Conservation (phyloP, 78 protist species). For the Dictyostelium intermedium region DNA sequence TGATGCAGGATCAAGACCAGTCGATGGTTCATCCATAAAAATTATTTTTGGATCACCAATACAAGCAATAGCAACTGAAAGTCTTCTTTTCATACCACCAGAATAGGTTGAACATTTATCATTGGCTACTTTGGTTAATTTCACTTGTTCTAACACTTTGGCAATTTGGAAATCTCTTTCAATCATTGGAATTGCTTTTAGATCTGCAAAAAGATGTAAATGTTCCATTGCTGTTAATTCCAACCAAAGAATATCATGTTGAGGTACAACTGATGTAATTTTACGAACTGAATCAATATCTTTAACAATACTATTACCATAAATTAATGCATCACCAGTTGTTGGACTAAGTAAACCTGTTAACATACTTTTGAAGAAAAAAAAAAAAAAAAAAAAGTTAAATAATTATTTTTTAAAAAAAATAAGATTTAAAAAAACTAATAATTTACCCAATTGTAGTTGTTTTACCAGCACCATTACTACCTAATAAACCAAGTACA, state of each 20-base stretch:
- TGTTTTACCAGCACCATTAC: constrained; percentile 91
- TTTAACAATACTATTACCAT: constrained; percentile 48
- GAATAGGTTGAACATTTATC: constrained; percentile 36
- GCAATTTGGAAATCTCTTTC: constrained; percentile 1
- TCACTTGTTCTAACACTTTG: constrained; percentile 7
- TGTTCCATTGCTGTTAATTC: constrained; percentile 80
- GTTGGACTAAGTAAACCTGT: constrained; percentile 85
- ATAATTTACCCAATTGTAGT: constrained; percentile 88
- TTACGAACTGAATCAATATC: constrained; percentile 42
- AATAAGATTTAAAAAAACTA: not conserved
- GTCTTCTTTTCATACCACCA: constrained; percentile 80
- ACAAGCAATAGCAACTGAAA: constrained; percentile 82
- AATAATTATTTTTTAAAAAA: too few species aligned
- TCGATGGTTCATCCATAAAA: constrained; percentile 90
- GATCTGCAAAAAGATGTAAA: constrained; percentile 53
- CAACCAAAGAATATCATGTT: constrained; percentile 73
- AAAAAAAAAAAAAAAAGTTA: too few species aligned
- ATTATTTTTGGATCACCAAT: constrained; percentile 84
- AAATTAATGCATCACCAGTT: constrained; percentile 74
- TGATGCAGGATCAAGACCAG: constrained; percentile 83
- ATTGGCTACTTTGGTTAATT: constrained; percentile 12
- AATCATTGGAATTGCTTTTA: constrained; percentile 51
- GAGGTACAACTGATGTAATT: constrained; percentile 69
- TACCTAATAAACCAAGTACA: constrained; percentile 81
- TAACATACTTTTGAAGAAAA: constrained; percentile 76